Percentiles rank a stretch among this genome's conserved stretches.
Evolutionary conservation across 106 monocot genomes (phyloP).

Genomic region (Dendrobium catenatum): DNA sequence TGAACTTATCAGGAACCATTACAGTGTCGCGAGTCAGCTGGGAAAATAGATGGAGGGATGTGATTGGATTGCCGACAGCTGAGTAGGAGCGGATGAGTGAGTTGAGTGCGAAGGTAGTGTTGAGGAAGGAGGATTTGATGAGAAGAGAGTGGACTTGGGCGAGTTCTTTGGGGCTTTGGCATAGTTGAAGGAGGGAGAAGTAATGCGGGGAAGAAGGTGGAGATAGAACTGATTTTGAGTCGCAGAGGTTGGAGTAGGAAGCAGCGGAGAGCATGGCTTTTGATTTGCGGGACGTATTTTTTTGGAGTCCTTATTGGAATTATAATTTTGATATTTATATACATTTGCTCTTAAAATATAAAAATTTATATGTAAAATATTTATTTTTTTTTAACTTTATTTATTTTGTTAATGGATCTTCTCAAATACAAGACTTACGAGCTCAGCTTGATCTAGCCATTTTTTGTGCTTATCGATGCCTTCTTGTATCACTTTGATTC

Average conservation of each 20-base stretch:
- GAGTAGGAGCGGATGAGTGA: conserved; percentile 20
- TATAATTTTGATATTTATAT: too few species aligned
- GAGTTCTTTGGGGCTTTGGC: conserved; percentile 11
- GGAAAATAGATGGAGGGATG: conserved; percentile 13
- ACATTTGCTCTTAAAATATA: too few species aligned
- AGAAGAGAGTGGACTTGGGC: conserved; percentile 17
- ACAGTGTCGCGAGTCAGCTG: not conserved
- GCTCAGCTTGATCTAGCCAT: too few species aligned
- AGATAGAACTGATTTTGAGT: not conserved
- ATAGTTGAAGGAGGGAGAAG: conserved; percentile 10
- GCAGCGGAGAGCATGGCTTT: not conserved
- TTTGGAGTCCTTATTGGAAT: not conserved
- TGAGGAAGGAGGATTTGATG: conserved; percentile 15
- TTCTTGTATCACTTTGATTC: too few species aligned
- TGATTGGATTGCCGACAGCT: not conserved
- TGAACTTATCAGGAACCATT: conserved; percentile 12
- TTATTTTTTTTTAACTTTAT: too few species aligned
- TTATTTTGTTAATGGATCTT: too few species aligned
- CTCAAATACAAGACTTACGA: too few species aligned
- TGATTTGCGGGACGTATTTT: not conserved
- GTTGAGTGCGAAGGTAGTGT: conserved; percentile 10
- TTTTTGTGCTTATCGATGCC: too few species aligned
- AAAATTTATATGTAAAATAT: too few species aligned
- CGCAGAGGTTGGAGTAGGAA: not conserved
- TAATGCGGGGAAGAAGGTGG: not conserved